phyloP scores from a whole-genome alignment of 805 yeast species.

The Wickerhamiella azyma region DNA sequence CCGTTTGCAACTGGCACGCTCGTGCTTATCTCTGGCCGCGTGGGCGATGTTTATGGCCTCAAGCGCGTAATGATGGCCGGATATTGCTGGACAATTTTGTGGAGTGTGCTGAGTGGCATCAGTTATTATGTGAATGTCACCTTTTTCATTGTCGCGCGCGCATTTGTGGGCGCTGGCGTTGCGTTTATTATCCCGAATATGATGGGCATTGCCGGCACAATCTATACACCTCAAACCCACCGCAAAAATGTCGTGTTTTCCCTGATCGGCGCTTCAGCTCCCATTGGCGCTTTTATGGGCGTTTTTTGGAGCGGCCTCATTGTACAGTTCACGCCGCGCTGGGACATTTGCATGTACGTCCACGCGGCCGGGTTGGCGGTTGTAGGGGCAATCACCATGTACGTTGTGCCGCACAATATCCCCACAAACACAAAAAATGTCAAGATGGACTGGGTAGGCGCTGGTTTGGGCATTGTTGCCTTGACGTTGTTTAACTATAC shows the following conservation, averaged over 20 bases:
- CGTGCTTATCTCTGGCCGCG: slow-evolving; percentile 50
- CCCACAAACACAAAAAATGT: slow-evolving; percentile 10
- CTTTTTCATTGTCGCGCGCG: slow-evolving; percentile 33
- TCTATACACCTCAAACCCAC: slow-evolving; percentile 12
- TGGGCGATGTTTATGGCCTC: slow-evolving; percentile 62
- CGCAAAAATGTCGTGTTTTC: slow-evolving; percentile 44
- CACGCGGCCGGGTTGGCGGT: slow-evolving; percentile 26
- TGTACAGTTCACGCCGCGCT: slow-evolving; percentile 12
- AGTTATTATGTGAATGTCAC: slow-evolving; percentile 31
- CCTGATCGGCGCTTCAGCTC: slow-evolving; percentile 46
- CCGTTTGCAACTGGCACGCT: slow-evolving; percentile 62
- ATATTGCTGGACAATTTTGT: slow-evolving; percentile 39
- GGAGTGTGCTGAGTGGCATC: slow-evolving; percentile 50
- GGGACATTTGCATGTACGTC: slow-evolving; percentile 31
- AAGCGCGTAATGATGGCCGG: slow-evolving; percentile 42
- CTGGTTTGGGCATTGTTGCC: slow-evolving; percentile 43
- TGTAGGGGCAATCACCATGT: slow-evolving; percentile 5
- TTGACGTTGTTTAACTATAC: slow-evolving; percentile 51
- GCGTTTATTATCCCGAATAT: slow-evolving; percentile 48
- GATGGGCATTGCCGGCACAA: slow-evolving; percentile 40
- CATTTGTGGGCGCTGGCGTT: slow-evolving; percentile 52
- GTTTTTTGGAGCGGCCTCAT: slow-evolving; percentile 30
- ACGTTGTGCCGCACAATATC: slow-evolving; percentile 11
- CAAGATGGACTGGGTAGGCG: slow-evolving; percentile 40
- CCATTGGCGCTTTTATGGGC: slow-evolving; percentile 47